Base-by-base conservation (phyloP, 352 stramenopile genomes). In the Phytopythium litorale region DNA sequence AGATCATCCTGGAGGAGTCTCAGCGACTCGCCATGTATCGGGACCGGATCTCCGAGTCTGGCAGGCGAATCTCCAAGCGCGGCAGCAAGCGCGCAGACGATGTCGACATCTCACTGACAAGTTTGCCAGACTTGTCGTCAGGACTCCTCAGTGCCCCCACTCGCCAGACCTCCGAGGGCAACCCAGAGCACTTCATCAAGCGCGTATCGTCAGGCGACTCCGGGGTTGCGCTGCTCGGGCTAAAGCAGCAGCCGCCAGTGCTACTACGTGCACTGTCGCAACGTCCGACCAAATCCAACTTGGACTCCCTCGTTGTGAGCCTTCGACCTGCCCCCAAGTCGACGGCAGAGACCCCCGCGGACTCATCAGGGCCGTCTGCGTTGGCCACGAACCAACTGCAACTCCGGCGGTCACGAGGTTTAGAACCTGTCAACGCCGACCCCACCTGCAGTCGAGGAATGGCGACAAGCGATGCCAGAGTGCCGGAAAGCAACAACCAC, bases 1-100 rank as follows among this genome's bases (percentile, higher is more conserved):
- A 81, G 54, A 91, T 89, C 37, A 77, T 91, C 30, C 60, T 90
- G 30, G 77, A 90, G 49, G 82, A 90, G 37, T 89, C 81, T 1
- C 64, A 78, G 18, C 79, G 73, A 2, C 66, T 90, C 12, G 9
- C 15, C 13, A 51, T 60, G 55, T 60, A 53, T 30, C 38, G 40
- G 15, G 40, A 60, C 28, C 55, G 55, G 15, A 60, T 52, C 28
- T 50, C 40, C 12, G 55, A 60, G 40, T 50, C 55, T 0, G 55
- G 55, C n/a, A 40, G 55, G 9, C 55, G 55, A 12, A 60, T 60
- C 18, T 60, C 55, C 6, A 60, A 60, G 42, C 55, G 55, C 38
- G 13, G 40, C 38, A 60, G 55, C 55, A 60, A 50, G 28, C 55
- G 38, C 16, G 25, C 42, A 5, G 56, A 65, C 19, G 75, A 88